Evolutionary conservation across 148 eudicot species (phyloP).

Genomic region (Fallopia convolvulus): DNA sequence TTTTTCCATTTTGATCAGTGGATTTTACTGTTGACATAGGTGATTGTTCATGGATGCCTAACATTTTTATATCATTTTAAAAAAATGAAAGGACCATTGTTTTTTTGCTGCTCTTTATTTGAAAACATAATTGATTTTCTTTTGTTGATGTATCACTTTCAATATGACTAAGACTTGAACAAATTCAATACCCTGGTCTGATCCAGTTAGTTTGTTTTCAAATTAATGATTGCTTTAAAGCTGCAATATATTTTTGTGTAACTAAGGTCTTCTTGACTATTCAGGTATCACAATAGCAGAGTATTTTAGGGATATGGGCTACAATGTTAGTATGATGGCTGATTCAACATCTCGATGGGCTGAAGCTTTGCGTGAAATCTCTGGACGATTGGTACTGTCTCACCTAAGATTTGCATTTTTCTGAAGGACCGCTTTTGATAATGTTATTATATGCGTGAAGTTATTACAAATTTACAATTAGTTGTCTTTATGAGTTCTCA

Average conservation of each 20-base stretch:
- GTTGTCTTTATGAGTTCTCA: neutral
- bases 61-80: neutral
- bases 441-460: neutral
- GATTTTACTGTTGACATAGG: neutral
- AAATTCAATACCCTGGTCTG: neutral
- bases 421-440: neutral
- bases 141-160: neutral
- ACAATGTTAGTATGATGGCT: constrained; percentile 99
- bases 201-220: neutral
- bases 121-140: neutral
- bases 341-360: constrained; percentile 99
- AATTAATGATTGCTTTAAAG: neutral
- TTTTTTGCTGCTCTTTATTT: neutral
- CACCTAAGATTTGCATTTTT: neutral
- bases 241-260: neutral
- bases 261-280: constrained; percentile 10
- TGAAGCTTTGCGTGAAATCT: constrained; percentile 99
- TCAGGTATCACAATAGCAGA: constrained; percentile 96
- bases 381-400: constrained; percentile 80
- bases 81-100: neutral
- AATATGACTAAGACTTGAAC: neutral
- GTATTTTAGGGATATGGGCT: constrained; percentile 98
- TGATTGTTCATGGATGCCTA: neutral
- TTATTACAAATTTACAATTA: neutral
- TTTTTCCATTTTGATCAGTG: neutral